Percentiles rank a stretch among this genome's conserved stretches.
phyloP scores from a whole-genome alignment of 2,329 filamentous ascomycete genomes.

The Drechslera avenae region DNA sequence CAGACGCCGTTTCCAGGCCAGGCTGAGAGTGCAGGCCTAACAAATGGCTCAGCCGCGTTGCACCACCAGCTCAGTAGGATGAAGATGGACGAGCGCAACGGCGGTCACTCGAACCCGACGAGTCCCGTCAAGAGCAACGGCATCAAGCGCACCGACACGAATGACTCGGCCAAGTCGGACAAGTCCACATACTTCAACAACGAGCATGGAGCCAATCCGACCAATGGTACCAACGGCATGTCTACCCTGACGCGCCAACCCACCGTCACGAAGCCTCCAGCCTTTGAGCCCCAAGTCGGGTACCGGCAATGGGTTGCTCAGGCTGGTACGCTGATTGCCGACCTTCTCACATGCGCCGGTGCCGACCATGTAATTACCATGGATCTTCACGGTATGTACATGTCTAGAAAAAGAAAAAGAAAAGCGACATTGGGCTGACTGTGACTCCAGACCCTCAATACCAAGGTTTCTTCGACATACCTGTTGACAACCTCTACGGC shows the following conservation, averaged over 20 bases:
- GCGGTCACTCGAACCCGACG: slow-evolving; percentile 33
- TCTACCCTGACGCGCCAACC: slow-evolving; percentile 28
- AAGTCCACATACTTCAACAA: slow-evolving; percentile 26
- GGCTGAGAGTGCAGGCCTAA: slow-evolving; percentile 67
- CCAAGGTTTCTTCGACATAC: slow-evolving; percentile 98
- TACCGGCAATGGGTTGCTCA: slow-evolving; percentile 99
- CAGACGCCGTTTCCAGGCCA: slow-evolving; percentile 78
- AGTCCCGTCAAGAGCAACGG: slow-evolving; percentile 37
- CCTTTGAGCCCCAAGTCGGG: slow-evolving; percentile 80
- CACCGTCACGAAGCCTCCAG: slow-evolving; percentile 56
- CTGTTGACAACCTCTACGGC: slow-evolving; percentile 95
- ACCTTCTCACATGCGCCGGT: slow-evolving; percentile 91
- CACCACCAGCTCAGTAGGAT: slow-evolving; percentile 75
- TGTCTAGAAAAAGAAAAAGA: not conserved
- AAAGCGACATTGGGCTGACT: slow-evolving; percentile 12
- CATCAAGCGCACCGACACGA: slow-evolving; percentile 40
- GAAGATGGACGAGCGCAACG: slow-evolving; percentile 63
- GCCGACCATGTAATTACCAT: slow-evolving; percentile 98
- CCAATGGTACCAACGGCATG: slow-evolving; percentile 24
- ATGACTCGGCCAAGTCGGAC: slow-evolving; percentile 39
- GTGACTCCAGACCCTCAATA: slow-evolving; percentile 82
- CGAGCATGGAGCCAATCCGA: slow-evolving; percentile 35
- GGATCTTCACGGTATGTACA: slow-evolving; percentile 65
- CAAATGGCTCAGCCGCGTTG: slow-evolving; percentile 71
- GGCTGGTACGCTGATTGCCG: slow-evolving; percentile 91